These are phyloP conservation scores for Isabelozyma pseudorhagii DNA, from an alignment of 805 yeast genomes.

Conservation along the genomic window DNA sequence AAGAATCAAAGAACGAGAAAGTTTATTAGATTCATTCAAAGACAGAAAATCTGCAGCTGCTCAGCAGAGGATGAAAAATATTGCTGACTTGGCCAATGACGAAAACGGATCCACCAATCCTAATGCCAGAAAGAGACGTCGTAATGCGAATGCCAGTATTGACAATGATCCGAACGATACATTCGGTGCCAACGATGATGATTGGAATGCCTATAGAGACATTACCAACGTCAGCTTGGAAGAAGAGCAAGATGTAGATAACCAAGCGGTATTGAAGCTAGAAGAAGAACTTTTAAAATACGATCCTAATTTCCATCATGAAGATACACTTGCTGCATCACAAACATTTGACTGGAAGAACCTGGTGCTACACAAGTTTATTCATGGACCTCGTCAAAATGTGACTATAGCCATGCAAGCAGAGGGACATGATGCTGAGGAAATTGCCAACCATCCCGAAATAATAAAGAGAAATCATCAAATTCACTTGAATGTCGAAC, in stretches of 20 bases:
- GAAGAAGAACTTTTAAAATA: conserved; percentile 75
- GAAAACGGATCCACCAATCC: conserved; percentile 48
- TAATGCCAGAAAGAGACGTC: conserved; percentile 43
- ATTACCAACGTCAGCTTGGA: conserved; percentile 73
- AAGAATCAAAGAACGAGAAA: conserved; percentile 61
- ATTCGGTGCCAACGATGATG: conserved; percentile 93
- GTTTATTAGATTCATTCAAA: conserved; percentile 71
- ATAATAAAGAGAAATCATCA: conserved; percentile 86
- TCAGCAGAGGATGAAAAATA: conserved; percentile 86
- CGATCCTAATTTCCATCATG: conserved; percentile 84
- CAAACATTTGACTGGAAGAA: conserved; percentile 78
- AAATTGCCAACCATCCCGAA: conserved; percentile 50
- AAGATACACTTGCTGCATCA: conserved; percentile 74
- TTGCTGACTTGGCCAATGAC: conserved; percentile 83
- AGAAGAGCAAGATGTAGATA: conserved; percentile 76
- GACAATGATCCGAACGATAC: conserved; percentile 93
- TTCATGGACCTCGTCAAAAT: conserved; percentile 87
- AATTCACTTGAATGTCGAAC: conserved; percentile 83
- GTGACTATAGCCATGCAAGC: conserved; percentile 52
- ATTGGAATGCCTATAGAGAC: conserved; percentile 89
- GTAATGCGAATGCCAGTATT: conserved; percentile 57
- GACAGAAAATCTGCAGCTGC: conserved; percentile 91
- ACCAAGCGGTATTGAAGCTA: conserved; percentile 52
- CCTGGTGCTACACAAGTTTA: conserved; percentile 73
- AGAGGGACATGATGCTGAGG: conserved; percentile 40